Evolutionary conservation across 345 rosid genomes (phyloP).

Genomic region (Syzygium grande): DNA sequence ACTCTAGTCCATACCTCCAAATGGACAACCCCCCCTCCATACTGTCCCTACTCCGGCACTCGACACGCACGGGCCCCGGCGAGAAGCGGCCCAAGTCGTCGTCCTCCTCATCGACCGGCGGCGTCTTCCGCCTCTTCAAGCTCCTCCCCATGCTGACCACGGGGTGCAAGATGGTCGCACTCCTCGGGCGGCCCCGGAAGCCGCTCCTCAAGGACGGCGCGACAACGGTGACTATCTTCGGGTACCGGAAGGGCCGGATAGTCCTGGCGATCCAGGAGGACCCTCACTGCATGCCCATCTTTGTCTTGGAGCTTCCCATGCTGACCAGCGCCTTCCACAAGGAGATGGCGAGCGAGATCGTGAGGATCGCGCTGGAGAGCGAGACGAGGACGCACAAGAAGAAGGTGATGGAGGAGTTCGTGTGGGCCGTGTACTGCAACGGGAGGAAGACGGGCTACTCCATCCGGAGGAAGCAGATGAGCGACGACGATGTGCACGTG

Average conservation of each 20-base stretch:
- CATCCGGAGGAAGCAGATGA: slow-evolving; percentile 76
- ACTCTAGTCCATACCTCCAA: slow-evolving; percentile 65
- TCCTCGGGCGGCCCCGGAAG: slow-evolving; percentile 62
- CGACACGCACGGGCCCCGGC: slow-evolving; percentile 3
- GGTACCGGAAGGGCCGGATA: slow-evolving; percentile 79
- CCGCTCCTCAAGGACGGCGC: slow-evolving; percentile 75
- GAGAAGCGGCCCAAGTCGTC: slow-evolving; percentile 42
- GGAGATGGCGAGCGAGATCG: slow-evolving; percentile 89
- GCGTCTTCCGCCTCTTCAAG: slow-evolving; percentile 76
- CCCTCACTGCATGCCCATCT: slow-evolving; percentile 72
- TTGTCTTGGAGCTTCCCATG: slow-evolving; percentile 85
- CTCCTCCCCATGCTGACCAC: slow-evolving; percentile 91
- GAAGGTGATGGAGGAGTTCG: slow-evolving; percentile 79
- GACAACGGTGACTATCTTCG: slow-evolving; percentile 79
- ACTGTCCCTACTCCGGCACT: slow-evolving; percentile 51
- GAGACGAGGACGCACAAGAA: slow-evolving; percentile 74
- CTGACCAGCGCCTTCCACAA: slow-evolving; percentile 59
- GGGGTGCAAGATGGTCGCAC: slow-evolving; percentile 92
- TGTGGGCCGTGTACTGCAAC: slow-evolving; percentile 90
- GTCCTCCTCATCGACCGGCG: slow-evolving; percentile 30
- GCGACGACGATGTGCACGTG: slow-evolving; percentile 82
- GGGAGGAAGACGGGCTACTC: slow-evolving; percentile 85
- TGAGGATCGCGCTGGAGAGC: slow-evolving; percentile 81
- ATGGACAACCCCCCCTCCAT: slow-evolving; percentile 83
- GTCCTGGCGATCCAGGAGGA: slow-evolving; percentile 88